Evolutionary conservation across 2,329 filamentous ascomycete genomes (phyloP), one percentile per base, ranked within the genome.

Genomic region (Calonectria pteridis): DNA sequence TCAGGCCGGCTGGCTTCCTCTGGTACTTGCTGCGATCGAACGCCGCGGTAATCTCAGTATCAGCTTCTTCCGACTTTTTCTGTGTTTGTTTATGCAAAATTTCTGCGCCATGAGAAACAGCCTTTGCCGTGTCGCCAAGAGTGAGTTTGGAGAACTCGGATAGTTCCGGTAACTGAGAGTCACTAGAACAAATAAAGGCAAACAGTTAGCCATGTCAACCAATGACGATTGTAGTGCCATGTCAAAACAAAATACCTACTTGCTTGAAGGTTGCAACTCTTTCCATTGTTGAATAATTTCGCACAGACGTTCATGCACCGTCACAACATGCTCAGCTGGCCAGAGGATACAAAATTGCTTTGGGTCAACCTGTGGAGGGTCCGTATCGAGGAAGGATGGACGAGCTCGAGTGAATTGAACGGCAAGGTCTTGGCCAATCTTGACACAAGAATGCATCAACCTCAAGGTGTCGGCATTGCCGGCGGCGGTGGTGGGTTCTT

Each of bases 391-490:
- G 14, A 58, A 64, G 1, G 49, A 59, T 14, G 50, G 40, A 4
- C 70, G 59, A 18, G 73, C 40, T 20, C 73, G 76, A 51, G 70
- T 69, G 46, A 82, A 50, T 51, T 81, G 79, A 9, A 82, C 46
- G 1, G 75, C 28, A 10, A 83, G 58, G 20, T 80, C 81, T 33
- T 75, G 69, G n/a, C 75, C 79, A 26, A 83, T 76, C 64, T 80
- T 81, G 75, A 73, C 58, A 37, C 77, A 81, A 28, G 76, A 72
- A 50, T n/a, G 53, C 13, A 66, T n/a, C 40, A 73, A 4, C 13
- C 14, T 9, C 35, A 49, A 58, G 29, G 28, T 62, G 51, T 28
- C n/a, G 23, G 37, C 33, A 31, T 62, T 18, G 9, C 33, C 43
- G 5, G 55, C 31, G 37, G 31, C 43, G 26, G 28, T 43, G 28